Percentiles rank a stretch among this genome's conserved stretches.
Evolutionary conservation across 768 basidiomycete genomes (phyloP).

Genomic region (Roridomyces roridus): DNA sequence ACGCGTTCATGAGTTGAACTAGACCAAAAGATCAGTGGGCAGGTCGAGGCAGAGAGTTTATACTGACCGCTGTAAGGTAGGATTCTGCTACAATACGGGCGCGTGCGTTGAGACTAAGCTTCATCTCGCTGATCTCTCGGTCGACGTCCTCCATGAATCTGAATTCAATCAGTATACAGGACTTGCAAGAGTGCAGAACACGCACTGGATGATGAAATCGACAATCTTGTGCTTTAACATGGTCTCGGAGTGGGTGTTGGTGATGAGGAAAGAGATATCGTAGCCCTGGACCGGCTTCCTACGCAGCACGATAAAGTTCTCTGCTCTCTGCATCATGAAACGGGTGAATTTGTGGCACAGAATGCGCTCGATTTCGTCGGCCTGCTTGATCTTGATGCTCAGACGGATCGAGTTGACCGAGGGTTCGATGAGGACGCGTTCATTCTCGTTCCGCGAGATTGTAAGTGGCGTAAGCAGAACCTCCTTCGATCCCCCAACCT

Average conservation of each 20-base stretch:
- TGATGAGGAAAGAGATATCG: conserved; percentile 98
- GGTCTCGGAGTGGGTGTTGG: conserved; percentile 94
- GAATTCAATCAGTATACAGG: conserved; percentile 7
- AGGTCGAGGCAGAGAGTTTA: background rate
- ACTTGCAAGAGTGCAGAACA: conserved; percentile 2
- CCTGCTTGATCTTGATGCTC: conserved; percentile 98
- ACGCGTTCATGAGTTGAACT: conserved; percentile 46
- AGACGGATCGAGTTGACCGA: conserved; percentile 97
- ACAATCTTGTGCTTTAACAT: conserved; percentile 99
- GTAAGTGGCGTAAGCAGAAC: conserved; percentile 91
- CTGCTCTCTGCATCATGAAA: conserved; percentile 99
- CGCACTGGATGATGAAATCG: conserved; percentile 98
- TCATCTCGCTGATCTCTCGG: conserved; percentile 99
- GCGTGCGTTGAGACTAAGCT: conserved; percentile 93
- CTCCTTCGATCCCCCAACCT: conserved; percentile 83
- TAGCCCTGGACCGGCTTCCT: conserved; percentile 95
- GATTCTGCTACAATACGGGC: conserved; percentile 98
- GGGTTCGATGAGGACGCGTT: conserved; percentile 95
- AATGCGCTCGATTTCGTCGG: conserved; percentile 97
- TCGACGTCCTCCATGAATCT: conserved; percentile 99
- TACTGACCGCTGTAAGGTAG: conserved; percentile 86
- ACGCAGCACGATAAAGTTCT: conserved; percentile 95
- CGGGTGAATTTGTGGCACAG: conserved; percentile 98
- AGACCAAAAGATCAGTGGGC: background rate
- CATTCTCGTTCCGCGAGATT: conserved; percentile 97